Conservation (phyloP, 2,329 filamentous ascomycete species). For the Alternaria sp. region DNA sequence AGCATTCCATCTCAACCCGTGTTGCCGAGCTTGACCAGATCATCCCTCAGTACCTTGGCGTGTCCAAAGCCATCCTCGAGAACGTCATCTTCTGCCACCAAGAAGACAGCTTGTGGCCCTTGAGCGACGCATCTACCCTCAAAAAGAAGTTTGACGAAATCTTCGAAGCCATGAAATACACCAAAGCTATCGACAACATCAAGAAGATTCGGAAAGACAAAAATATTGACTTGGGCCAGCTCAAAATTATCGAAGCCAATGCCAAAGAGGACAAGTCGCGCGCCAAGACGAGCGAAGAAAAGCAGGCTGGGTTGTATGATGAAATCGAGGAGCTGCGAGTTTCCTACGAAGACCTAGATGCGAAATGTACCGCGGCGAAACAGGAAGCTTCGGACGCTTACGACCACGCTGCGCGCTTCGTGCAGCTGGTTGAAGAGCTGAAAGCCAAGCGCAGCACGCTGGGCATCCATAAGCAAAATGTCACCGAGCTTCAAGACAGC, state of each 20-base stretch:
- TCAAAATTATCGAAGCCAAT: slow-evolving; percentile 78
- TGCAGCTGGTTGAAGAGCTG: slow-evolving; percentile 77
- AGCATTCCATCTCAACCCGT: slow-evolving; percentile 78
- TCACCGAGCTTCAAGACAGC: slow-evolving; percentile 74
- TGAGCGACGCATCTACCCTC: slow-evolving; percentile 84
- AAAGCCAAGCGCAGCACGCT: slow-evolving; percentile 80
- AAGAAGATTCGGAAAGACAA: slow-evolving; percentile 86
- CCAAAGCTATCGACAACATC: slow-evolving; percentile 95
- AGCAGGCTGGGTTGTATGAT: slow-evolving; percentile 68
- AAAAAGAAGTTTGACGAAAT: slow-evolving; percentile 98
- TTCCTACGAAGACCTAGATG: slow-evolving; percentile 42
- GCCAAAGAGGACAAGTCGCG: slow-evolving; percentile 86
- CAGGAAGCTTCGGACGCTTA: slow-evolving; percentile 71
- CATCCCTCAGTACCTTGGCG: slow-evolving; percentile 86
- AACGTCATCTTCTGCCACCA: slow-evolving; percentile 99
- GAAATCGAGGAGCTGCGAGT: slow-evolving; percentile 66
- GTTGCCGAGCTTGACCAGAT: slow-evolving; percentile 83
- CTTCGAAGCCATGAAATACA: slow-evolving; percentile 96
- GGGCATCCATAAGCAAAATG: slow-evolving; percentile 72
- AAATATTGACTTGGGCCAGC: slow-evolving; percentile 75
- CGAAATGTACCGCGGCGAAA: slow-evolving; percentile 46
- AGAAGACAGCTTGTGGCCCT: slow-evolving; percentile 95
- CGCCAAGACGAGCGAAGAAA: slow-evolving; percentile 68
- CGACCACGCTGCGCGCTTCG: slow-evolving; percentile 76
- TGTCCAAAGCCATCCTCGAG: slow-evolving; percentile 88